Conservation (phyloP, 2,329 filamentous ascomycete species). For the Ophiostoma montium region DNA sequence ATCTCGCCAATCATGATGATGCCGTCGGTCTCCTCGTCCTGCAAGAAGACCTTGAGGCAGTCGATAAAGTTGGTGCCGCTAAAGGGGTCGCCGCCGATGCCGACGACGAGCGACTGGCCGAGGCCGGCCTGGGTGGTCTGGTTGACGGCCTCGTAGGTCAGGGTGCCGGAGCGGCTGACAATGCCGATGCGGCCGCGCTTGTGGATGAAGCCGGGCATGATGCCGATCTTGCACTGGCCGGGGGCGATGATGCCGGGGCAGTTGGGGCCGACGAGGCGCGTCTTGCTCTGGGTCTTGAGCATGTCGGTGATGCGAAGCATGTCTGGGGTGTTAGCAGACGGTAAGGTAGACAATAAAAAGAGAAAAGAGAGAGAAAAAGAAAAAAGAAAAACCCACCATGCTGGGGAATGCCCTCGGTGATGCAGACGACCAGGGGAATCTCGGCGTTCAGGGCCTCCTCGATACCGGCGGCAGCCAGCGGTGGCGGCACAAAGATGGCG, state of each 20-base stretch:
- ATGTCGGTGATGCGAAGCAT: conserved; percentile 99
- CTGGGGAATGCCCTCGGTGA: conserved; percentile 95
- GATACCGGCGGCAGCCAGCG: conserved; percentile 84
- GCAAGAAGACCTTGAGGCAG: conserved; percentile 91
- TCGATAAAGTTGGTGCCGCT: conserved; percentile 99
- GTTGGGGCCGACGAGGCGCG: conserved; percentile 90
- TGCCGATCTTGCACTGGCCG: conserved; percentile 99
- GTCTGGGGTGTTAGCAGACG: conserved; percentile 41
- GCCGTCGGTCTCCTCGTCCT: conserved; percentile 92
- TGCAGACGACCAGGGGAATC: conserved; percentile 89
- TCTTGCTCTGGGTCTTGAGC: conserved; percentile 95
- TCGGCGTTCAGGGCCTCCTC: conserved; percentile 92
- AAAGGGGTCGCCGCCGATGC: conserved; percentile 97
- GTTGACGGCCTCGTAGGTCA: conserved; percentile 99
- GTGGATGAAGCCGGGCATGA: conserved; percentile 99
- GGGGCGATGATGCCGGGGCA: conserved; percentile 93
- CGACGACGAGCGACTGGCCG: conserved; percentile 94
- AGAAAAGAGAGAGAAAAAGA: not conserved
- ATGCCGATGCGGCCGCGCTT: conserved; percentile 98
- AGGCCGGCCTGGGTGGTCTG: conserved; percentile 96
- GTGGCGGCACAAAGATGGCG: conserved; percentile 94
- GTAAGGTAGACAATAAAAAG: not conserved
- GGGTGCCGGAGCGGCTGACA: conserved; percentile 92
- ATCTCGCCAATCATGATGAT: conserved; percentile 99
- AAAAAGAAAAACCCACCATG: conserved; percentile 51